Evolutionary conservation across 2,329 filamentous ascomycete species (phyloP), one percentile per base, ranked within the genome.

Genomic region (Trichoderma sp.): DNA sequence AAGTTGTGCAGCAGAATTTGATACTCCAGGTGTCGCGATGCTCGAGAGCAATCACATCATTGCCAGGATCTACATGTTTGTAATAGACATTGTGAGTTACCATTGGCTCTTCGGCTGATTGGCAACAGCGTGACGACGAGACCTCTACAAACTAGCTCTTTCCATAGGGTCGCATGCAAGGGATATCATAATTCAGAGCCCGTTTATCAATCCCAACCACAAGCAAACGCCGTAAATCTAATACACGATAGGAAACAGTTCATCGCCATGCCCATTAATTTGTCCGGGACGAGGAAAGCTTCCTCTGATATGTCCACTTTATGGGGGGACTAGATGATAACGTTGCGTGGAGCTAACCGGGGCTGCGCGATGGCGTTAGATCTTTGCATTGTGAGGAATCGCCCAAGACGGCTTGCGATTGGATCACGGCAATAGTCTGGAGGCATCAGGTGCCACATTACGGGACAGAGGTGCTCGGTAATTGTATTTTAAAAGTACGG

Each of bases 311-410:
- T 58, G 53, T 26, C 53, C 62, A 56, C 28, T 36, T 18, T 11
- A 21, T 36, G 30, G 63, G 30, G 63, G 28, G 53, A 15, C 30
- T 65, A 7, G 26, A 34, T 9, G 63, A 65, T 65, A 65, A 67
- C 32, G 57, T 36, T 57, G 36, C 47, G 70, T 21, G 63, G 30
- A 53, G 43, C 56, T 57, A 64, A 57, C 36, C 61, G 24, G 61
- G 61, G 61, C 61, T 64, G 39, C 26, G 39, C 62, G 70, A 72
- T 72, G 63, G 70, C 70, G 70, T 67, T 67, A 72, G 63, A 62
- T 72, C 34, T 65, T 58, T 51, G 70, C 51, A 56, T 67, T 56
- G 62, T 72, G 70, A 72, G 63, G 56, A 72, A 72, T 72, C 63
- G 7, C 9, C 36, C 24, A 43, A 34, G 9, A 5, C 21, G 65